These are phyloP conservation scores for Dovyalis caffra DNA, from an alignment of 345 rosid genomes.

Conservation along the genomic window DNA sequence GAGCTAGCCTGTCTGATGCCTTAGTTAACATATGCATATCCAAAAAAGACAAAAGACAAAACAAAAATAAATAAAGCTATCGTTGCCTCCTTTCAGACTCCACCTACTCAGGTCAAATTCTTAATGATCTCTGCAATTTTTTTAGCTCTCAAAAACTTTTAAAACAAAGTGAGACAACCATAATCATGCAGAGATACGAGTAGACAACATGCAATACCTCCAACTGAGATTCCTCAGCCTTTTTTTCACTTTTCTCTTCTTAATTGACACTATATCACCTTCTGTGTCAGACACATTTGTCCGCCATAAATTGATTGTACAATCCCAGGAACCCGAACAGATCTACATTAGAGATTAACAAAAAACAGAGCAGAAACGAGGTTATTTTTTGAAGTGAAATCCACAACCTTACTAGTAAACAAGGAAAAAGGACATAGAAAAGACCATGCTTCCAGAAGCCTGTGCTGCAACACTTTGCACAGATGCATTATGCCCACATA, in stretches of 20 bases:
- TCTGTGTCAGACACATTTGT: conserved; percentile 48
- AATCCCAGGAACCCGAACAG: conserved; percentile 98
- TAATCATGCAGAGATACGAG: background rate
- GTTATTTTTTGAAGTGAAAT: background rate
- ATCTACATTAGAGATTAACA: conserved; percentile 38
- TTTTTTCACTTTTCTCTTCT: conserved; percentile 82
- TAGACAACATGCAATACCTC: conserved; percentile 51
- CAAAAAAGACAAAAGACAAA: background rate
- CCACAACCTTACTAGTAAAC: background rate
- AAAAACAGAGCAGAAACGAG: conserved; percentile 12
- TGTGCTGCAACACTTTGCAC: conserved; percentile 77
- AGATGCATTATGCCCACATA: conserved; percentile 84
- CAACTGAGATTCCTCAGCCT: conserved; percentile 53
- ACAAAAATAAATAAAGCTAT: background rate
- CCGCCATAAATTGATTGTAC: conserved; percentile 76
- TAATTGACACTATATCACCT: conserved; percentile 57
- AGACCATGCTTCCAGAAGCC: conserved; percentile 69
- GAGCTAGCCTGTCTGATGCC: background rate
- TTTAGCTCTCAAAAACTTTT: background rate
- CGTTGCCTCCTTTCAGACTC: background rate
- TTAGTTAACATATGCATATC: background rate
- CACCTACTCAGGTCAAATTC: background rate
- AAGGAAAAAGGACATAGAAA: conserved; percentile 15
- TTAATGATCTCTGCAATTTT: background rate
- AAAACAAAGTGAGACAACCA: background rate